Percentiles rank a stretch among this genome's conserved stretches.
Conservation (phyloP, 2,329 filamentous ascomycete genomes). For the Tympanopsis confertula region DNA sequence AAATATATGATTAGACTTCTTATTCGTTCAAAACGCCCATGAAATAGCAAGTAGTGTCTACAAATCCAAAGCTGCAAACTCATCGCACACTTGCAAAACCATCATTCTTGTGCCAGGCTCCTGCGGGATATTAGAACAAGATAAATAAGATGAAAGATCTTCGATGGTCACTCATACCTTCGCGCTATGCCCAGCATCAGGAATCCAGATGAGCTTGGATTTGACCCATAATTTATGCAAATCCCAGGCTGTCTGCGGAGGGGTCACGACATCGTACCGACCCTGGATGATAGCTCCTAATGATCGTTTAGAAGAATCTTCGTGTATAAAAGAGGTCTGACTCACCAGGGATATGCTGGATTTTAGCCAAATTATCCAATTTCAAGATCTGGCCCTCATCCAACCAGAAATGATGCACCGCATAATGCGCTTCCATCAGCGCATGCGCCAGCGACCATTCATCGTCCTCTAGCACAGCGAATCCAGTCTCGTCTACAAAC, state of each 20-base stretch:
- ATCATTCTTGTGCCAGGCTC: conserved; percentile 4
- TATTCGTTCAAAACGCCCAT: no score
- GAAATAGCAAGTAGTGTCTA: no score
- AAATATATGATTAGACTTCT: no score
- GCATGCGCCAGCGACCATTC: conserved; percentile 19
- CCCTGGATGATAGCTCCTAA: conserved; percentile 18
- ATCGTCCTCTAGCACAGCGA: conserved; percentile 16
- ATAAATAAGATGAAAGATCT: no score
- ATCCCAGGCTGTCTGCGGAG: conserved; percentile 19
- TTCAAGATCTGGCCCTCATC: conserved; percentile 20
- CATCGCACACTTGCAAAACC: conserved; percentile 3
- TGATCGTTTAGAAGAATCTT: no score
- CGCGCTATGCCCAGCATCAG: conserved; percentile 19
- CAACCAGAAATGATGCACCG: conserved; percentile 19
- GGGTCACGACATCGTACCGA: conserved; percentile 23
- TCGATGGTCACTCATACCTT: no score
- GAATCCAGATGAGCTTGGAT: conserved; percentile 16
- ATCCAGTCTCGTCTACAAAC: conserved; percentile 7
- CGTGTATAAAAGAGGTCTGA: conserved; percentile 2
- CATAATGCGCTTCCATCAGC: conserved; percentile 23
- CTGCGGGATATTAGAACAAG: no score
- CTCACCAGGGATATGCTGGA: conserved; percentile 18
- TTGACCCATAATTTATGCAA: conserved; percentile 20
- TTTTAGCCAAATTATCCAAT: conserved; percentile 17
- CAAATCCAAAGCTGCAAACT: no score